phyloP scores from a whole-genome alignment of 2,329 filamentous ascomycete genomes.

The Periconia sp. region DNA sequence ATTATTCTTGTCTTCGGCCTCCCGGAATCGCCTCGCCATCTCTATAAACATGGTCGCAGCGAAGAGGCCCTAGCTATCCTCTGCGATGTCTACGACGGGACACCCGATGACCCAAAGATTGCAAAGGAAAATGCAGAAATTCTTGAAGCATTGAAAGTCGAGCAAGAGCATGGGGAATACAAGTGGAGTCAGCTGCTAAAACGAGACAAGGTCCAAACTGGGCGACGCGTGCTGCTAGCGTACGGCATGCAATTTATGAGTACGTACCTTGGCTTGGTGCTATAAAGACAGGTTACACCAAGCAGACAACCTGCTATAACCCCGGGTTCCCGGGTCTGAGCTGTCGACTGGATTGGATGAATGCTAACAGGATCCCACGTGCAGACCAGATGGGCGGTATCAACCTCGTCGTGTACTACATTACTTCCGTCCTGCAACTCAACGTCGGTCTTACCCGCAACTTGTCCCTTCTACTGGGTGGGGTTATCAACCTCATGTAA shows the following conservation, averaged over 20 bases:
- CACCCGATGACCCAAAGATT: constrained; percentile 61
- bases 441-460: constrained; percentile 56
- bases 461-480: constrained; percentile 55
- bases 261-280: too few species aligned
- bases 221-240: constrained; percentile 46
- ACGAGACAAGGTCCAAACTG: constrained; percentile 48
- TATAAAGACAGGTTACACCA: too few species aligned
- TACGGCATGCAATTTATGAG: constrained; percentile 50
- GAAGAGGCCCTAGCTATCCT: constrained; percentile 58
- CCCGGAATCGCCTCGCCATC: constrained; percentile 33
- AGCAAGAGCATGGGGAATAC: constrained; percentile 47
- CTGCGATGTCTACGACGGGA: constrained; percentile 54
- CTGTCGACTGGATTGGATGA: background rate
- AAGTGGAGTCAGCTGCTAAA: constrained; percentile 48
- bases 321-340: background rate
- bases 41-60: constrained; percentile 41
- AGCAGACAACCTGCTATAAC: background rate
- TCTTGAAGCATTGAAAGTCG: constrained; percentile 43
- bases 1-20: constrained; percentile 49
- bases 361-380: background rate
- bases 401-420: constrained; percentile 51
- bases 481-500: constrained; percentile 43
- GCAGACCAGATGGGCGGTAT: constrained; percentile 45
- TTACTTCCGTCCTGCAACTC: constrained; percentile 52
- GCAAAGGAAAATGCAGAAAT: constrained; percentile 54